Base-by-base conservation (phyloP, 345 rosid genomes). In the Corymbia maculata region DNA sequence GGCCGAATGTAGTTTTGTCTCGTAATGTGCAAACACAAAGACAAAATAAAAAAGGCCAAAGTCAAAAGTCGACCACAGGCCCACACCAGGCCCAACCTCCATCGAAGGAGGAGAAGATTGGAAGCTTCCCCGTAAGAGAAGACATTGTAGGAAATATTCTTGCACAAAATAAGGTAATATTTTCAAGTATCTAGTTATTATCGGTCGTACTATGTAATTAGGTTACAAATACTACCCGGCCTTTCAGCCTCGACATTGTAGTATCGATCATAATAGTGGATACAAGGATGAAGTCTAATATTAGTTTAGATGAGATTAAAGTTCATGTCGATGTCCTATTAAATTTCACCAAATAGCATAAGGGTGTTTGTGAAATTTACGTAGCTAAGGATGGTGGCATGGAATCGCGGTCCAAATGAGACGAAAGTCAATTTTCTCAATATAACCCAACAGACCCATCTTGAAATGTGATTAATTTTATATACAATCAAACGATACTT, bases 231-330 rank as follows among this genome's bases (percentile, higher is more conserved):
- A 17, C 17, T 70, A 36, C 22, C 7, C 13, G 1, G 36, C 17
- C 17, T 42, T 21, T 42, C 1, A 0, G 6, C 8, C 4, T 1
- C 1, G 0, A 42, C 82, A 9, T 36, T 11, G 4, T 1, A 19
- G 8, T 9, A 36, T 75, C 1, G 0, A 75, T 75, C 13, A 3
- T 19, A 70, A 36, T 3, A 3, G 2, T 1, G 5, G 3, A 36
- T 16, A 17, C 0, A 1, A 2, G 1, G 8, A 64, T 36, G 8
- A 9, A 75, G 0, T 19, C 13, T 1, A 68, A 32, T 68, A 4
- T 4, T 16, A 68, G 21, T 16, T 32, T 15, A 32, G 7, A 7
- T 0, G 0, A 32, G 2, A 16, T 42, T 21, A 36, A 0, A 36
- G 0, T 68, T 2, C 79, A 68, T 3, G 6, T n/a, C 4, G 2